Conservation (phyloP, 768 basidiomycete genomes). For the Cyclocybe cylindracea region DNA sequence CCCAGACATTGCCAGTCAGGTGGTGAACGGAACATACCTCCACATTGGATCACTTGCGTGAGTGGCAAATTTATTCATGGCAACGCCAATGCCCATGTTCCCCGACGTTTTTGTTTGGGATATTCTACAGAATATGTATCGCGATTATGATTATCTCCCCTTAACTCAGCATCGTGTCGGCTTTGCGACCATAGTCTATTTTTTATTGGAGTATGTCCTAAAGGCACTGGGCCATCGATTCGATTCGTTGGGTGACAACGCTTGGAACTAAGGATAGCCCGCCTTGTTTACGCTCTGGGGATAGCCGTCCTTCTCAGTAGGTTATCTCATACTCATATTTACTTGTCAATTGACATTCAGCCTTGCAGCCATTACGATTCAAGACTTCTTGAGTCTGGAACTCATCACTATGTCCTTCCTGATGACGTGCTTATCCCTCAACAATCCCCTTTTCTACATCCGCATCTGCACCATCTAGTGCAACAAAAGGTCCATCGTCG, state of each 20-base stretch:
- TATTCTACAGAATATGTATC: not conserved
- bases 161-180: not conserved
- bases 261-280: not conserved
- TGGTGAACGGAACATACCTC: too few relatives aligned
- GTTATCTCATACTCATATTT: not conserved
- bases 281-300: not conserved
- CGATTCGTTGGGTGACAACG: not conserved
- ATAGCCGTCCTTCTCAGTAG: not conserved
- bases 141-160: conserved; percentile 6
- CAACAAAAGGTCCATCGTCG: conserved; percentile 1
- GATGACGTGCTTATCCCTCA: not conserved
- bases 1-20: too few relatives aligned
- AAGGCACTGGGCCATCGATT: not conserved
- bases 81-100: too few relatives aligned
- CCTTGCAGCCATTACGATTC: not conserved
- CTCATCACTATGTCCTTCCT: not conserved
- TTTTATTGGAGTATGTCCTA: not conserved
- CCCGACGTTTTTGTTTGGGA: conserved; percentile 6
- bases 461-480: conserved; percentile 5
- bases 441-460: conserved; percentile 4
- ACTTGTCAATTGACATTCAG: too few relatives aligned
- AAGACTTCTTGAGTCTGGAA: not conserved
- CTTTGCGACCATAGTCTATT: conserved; percentile 1
- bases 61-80: too few relatives aligned
- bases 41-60: too few relatives aligned